phyloP scores from a whole-genome alignment of 805 yeast genomes.

The Lachancea waltii region DNA sequence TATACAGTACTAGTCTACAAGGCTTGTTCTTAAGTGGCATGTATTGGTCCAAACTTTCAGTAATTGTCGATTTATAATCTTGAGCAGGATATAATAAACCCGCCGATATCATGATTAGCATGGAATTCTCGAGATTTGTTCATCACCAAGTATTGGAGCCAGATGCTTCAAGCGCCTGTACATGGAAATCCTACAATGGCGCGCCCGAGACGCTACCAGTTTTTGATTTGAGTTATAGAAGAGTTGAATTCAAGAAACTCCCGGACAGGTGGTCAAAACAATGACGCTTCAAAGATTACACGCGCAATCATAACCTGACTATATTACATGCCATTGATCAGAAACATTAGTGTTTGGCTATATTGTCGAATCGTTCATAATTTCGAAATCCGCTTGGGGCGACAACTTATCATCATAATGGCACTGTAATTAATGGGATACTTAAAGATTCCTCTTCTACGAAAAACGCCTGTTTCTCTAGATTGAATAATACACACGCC shows the following conservation, averaged over 20 bases:
- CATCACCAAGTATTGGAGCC: slow-evolving; percentile 9
- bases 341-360: slow-evolving; percentile 38
- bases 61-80: slow-evolving; percentile 10
- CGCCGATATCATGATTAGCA: slow-evolving; percentile 32
- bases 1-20: background rate
- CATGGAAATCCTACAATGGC: too few relatives aligned
- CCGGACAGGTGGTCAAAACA: background rate
- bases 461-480: slow-evolving; percentile 20
- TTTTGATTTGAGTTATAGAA: background rate
- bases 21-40: background rate
- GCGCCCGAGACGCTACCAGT: too few relatives aligned
- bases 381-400: slow-evolving; percentile 36
- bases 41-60: slow-evolving; percentile 3
- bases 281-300: background rate
- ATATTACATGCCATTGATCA: slow-evolving; percentile 19
- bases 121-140: slow-evolving; percentile 20
- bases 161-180: too few relatives aligned
- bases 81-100: slow-evolving; percentile 3
- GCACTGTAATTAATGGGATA: background rate
- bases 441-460: slow-evolving; percentile 10
- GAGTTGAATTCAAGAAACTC: background rate
- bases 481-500: background rate
- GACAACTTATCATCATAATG: slow-evolving; percentile 35
- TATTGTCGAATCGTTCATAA: slow-evolving; percentile 23
- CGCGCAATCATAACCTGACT: too few relatives aligned